Evolutionary conservation across 23 red algal species (phyloP), one percentile per base, ranked within the genome.

Genomic region (Agarophyton chilense): DNA sequence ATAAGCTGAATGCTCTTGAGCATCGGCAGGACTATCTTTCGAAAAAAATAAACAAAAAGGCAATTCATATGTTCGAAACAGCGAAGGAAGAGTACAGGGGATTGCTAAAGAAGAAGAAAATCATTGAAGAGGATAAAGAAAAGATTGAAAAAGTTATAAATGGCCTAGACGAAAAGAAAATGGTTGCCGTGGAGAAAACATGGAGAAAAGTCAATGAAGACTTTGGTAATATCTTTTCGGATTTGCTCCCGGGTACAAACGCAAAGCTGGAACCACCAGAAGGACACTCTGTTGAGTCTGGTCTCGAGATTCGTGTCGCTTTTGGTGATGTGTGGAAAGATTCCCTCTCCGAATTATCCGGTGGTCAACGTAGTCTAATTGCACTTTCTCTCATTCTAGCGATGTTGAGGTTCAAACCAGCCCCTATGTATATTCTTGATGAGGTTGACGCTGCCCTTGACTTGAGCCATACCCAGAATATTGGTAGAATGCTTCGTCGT

Each of bases 391-490:
- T 99, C 12, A 90, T 99, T 35, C 43, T 99, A 44, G 97, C 97
- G 25, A 86, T 99, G 83, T 92, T 99, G 19, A 82, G 91, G n/a
- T 99, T 96, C 67, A 99, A 99, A 72, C 93, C 97, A 61, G 97
- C 97, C 22, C 97, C 97, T 0, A 92, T 99, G 82, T 99, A 99
- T 73, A 95, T 99, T 54, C 65, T 99, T 26, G 97, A 99, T 67
- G 97, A 99, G 76, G 93, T 99, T 4, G 97, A 99, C 77, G 93
- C 97, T 61, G 97, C 97, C 0, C 77, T 99, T 0, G 97, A 99
- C 81, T 92, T 99, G 52, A 96, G 90, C 71, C 97, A 99, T 64
- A 99, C 97, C 26, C 97, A 99, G 46, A 99, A 99, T 80, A 95
- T 99, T 67, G 97, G 97, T 0, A 87, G 89, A 18, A 95, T 99